phyloP scores from a whole-genome alignment of 2,329 filamentous ascomycete genomes.

The Exophiala calicioides region DNA sequence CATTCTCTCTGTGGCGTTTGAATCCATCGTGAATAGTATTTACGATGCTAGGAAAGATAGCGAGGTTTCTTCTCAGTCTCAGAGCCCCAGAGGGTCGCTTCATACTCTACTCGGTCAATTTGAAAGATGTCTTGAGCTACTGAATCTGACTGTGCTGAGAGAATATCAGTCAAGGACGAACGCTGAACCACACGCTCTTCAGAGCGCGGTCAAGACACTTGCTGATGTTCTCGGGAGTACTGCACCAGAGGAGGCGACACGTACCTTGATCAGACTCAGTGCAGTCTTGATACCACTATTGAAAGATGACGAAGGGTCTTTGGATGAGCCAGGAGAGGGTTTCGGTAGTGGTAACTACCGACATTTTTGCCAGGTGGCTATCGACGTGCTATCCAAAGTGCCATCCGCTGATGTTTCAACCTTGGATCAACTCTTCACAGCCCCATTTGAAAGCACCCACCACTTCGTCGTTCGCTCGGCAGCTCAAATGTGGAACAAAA shows the following conservation, averaged over 20 bases:
- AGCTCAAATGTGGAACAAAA: constrained; percentile 67
- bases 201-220: constrained; percentile 2
- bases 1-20: constrained; percentile 9
- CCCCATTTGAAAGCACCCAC: constrained; percentile 57
- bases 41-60: constrained; percentile 1
- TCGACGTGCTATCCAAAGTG: constrained; percentile 11
- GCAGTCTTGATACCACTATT: no score
- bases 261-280: no score
- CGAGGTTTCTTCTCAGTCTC: neutral
- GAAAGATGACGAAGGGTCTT: constrained; percentile 35
- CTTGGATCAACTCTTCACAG: constrained; percentile 53
- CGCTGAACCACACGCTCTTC: neutral
- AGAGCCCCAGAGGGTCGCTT: neutral
- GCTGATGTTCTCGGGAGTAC: constrained; percentile 3
- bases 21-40: constrained; percentile 4
- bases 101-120: constrained; percentile 7
- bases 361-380: constrained; percentile 6
- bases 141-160: constrained; percentile 6
- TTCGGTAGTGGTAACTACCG: neutral
- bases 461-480: constrained; percentile 53
- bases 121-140: constrained; percentile 13
- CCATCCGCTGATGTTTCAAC: constrained; percentile 47
- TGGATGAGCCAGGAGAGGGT: constrained; percentile 16
- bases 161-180: constrained; percentile 3
- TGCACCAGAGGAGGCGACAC: no score